Conservation (phyloP, 2,329 filamentous ascomycete genomes). For the Botryotinia globosa region DNA sequence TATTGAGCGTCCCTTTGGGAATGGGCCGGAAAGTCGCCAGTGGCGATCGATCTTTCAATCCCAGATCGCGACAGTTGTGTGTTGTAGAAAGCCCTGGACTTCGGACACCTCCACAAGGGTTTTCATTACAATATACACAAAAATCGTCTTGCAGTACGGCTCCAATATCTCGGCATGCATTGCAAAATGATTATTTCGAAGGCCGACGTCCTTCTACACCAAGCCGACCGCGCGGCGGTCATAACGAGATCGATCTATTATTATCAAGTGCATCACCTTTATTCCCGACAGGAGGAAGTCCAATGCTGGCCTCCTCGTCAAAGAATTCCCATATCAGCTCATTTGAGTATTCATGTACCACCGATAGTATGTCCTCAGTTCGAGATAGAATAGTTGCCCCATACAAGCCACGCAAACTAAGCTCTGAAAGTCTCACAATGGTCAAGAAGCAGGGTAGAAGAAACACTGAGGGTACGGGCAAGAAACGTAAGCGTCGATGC, state of each 20-base stretch:
- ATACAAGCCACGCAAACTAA: slow-evolving; percentile 24
- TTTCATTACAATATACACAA: neutral
- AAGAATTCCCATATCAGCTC: slow-evolving; percentile 24
- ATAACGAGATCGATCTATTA: neutral
- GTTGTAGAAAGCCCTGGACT: neutral
- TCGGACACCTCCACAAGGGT: slow-evolving; percentile 2
- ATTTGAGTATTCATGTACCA: slow-evolving; percentile 22
- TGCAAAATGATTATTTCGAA: neutral
- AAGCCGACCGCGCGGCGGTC: neutral
- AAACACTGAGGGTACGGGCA: slow-evolving; percentile 20
- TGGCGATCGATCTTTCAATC: slow-evolving; percentile 3
- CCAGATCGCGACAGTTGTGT: slow-evolving; percentile 1
- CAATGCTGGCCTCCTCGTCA: slow-evolving; percentile 7
- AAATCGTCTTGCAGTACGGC: neutral
- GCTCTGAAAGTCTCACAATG: slow-evolving; percentile 30
- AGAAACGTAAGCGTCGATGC: slow-evolving; percentile 8
- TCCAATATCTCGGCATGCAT: neutral
- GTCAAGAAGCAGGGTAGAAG: slow-evolving; percentile 20
- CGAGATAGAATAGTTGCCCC: slow-evolving; percentile 22
- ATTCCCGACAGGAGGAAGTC: neutral
- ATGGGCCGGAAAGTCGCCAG: neutral
- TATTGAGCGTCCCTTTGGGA: neutral
- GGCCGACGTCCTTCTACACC: neutral
- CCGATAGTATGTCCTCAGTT: slow-evolving; percentile 22
- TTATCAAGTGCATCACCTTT: neutral